phyloP scores from a whole-genome alignment of 2,329 filamentous ascomycete genomes.

The Monilinia fructigena region DNA sequence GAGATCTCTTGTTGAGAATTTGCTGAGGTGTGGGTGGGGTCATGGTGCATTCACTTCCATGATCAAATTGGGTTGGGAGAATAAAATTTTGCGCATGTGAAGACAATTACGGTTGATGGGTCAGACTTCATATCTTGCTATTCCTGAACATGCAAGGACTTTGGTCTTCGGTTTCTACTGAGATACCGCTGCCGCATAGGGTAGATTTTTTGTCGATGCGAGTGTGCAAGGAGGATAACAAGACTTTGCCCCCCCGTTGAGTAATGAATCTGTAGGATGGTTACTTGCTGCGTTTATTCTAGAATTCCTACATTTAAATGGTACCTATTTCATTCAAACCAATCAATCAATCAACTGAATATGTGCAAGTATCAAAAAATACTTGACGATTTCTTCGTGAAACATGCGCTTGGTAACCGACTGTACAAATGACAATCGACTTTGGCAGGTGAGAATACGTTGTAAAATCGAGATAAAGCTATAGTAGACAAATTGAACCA shows the following conservation, averaged over 20 bases:
- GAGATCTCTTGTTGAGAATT: not conserved
- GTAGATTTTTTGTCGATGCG: not conserved
- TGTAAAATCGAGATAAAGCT: not conserved
- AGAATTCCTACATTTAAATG: not conserved
- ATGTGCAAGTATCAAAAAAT: not conserved
- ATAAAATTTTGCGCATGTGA: not conserved
- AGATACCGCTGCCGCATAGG: not conserved
- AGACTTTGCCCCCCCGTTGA: not conserved
- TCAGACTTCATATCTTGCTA: not conserved
- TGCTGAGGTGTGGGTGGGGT: not conserved
- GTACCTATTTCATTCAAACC: not conserved
- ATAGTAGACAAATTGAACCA: not conserved
- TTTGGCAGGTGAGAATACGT: not conserved
- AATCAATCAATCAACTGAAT: not conserved
- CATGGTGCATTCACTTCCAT: slow-evolving; percentile 9
- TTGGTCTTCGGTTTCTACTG: not conserved
- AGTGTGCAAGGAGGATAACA: not conserved
- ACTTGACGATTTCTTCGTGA: not conserved
- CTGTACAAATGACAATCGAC: not conserved
- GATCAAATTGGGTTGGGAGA: not conserved
- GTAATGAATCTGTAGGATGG: not conserved
- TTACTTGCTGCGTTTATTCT: not conserved
- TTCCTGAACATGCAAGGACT: too few species aligned
- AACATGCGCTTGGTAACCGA: not conserved
- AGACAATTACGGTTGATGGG: too few species aligned